phyloP scores from a whole-genome alignment of 768 basidiomycete genomes.

The Termitomyces sp. region DNA sequence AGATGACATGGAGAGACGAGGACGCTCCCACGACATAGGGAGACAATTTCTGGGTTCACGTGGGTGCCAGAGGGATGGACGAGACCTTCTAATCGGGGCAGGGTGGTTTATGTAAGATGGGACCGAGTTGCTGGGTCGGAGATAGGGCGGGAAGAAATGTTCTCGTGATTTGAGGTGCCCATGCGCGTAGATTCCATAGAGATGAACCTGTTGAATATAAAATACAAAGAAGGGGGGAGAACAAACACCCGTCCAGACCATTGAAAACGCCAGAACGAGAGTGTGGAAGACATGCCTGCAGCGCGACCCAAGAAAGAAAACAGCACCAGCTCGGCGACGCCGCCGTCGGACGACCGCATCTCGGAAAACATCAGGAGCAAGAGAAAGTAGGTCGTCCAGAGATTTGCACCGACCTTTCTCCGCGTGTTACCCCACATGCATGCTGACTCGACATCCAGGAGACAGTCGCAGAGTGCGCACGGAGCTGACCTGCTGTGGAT shows the following conservation, averaged over 20 bases:
- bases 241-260: constrained; percentile 29
- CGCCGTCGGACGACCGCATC: constrained; percentile 60
- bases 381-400: constrained; percentile 64
- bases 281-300: too few relatives aligned
- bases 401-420: constrained; percentile 49
- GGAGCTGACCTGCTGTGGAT: too few relatives aligned
- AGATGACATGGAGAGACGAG: not conserved
- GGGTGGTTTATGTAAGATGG: constrained; percentile 11
- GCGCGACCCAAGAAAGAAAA: constrained; percentile 62
- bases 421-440: constrained; percentile 27
- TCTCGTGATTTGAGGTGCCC: constrained; percentile 34
- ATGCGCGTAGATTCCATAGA: constrained; percentile 22
- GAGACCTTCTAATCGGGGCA: constrained; percentile 20
- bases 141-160: constrained; percentile 36
- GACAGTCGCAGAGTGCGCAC: constrained; percentile 71
- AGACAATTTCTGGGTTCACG: constrained; percentile 20
- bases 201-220: constrained; percentile 29
- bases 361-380: constrained; percentile 72
- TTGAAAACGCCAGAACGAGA: constrained; percentile 32
- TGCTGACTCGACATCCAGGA: constrained; percentile 43
- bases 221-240: constrained; percentile 37
- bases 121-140: constrained; percentile 36
- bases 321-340: constrained; percentile 44
- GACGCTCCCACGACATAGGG: not conserved
- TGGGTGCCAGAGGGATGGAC: constrained; percentile 20